Evolutionary conservation across 2,329 filamentous ascomycete species (phyloP).

Genomic region (Colletotrichum sp.): DNA sequence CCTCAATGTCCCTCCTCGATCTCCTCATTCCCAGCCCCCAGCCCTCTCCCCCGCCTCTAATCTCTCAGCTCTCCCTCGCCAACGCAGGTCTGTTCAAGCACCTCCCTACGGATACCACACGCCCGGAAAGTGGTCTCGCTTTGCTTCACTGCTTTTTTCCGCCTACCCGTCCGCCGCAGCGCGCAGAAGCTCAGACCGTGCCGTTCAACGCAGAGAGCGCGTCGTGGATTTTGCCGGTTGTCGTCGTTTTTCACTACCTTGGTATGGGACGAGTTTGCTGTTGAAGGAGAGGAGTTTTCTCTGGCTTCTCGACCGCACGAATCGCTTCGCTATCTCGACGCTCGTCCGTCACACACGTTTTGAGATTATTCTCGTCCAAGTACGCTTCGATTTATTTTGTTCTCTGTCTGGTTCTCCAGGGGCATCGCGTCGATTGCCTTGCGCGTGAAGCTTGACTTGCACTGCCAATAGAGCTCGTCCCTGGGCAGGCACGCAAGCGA

Average conservation of each 20-base stretch:
- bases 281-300: fast-evolving
- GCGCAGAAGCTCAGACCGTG: too few species aligned
- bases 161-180: neutral
- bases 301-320: neutral
- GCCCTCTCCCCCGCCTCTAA: fast-evolving
- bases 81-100: neutral
- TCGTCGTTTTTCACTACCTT: fast-evolving
- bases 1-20: neutral
- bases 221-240: neutral
- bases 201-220: neutral
- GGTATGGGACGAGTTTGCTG: neutral
- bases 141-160: neutral
- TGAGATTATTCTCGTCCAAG: neutral
- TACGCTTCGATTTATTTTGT: too few species aligned
- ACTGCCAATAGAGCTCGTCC: too few species aligned
- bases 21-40: fast-evolving
- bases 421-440: too few species aligned
- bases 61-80: neutral
- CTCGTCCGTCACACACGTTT: neutral
- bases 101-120: neutral
- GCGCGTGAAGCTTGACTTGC: too few species aligned
- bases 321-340: too few species aligned
- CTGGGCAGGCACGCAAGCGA: too few species aligned
- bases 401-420: too few species aligned
- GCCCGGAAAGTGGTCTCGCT: neutral